phyloP scores from a whole-genome alignment of 2,329 filamentous ascomycete species.

The Aureobasidium sp. region DNA sequence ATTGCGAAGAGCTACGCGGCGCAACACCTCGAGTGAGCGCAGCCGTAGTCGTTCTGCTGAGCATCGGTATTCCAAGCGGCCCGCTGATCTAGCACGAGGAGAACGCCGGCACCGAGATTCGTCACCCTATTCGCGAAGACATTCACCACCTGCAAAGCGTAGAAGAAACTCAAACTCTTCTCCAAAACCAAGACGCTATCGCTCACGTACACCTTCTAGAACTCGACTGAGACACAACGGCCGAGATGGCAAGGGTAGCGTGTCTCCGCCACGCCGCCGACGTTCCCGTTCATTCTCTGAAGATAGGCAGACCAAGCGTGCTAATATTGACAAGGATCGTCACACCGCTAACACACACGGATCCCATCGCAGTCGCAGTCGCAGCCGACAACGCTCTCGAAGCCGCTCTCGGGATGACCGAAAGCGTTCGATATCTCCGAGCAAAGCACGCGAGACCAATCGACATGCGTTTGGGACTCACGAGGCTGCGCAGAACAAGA shows the following conservation, averaged over 20 bases:
- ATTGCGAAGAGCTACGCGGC: neutral
- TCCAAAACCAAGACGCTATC: neutral
- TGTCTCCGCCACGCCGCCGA: conserved; percentile 5
- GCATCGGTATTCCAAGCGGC: neutral
- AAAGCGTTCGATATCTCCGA: neutral
- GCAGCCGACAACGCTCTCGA: conserved; percentile 3
- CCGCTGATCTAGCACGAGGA: neutral
- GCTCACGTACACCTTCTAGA: conserved; percentile 26
- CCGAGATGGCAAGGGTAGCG: conserved; percentile 20
- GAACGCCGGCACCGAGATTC: conserved; percentile 15
- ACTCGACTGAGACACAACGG: conserved; percentile 22
- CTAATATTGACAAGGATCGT: conserved; percentile 2
- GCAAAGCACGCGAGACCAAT: neutral
- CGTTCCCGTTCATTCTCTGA: conserved; percentile 6
- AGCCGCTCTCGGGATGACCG: neutral
- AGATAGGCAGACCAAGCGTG: conserved; percentile 1
- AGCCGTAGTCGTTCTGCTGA: conserved; percentile 14
- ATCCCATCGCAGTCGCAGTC: neutral
- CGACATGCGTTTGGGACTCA: neutral
- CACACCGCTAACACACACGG: neutral
- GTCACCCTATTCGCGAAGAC: conserved; percentile 27
- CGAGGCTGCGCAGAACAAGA: neutral
- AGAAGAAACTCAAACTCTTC: conserved; percentile 9
- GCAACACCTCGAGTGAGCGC: conserved; percentile 10
- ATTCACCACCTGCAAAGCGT: conserved; percentile 17